Evolutionary conservation across 73 alveolate species (phyloP).

Genomic region (Tetrahymena malaccensis): DNA sequence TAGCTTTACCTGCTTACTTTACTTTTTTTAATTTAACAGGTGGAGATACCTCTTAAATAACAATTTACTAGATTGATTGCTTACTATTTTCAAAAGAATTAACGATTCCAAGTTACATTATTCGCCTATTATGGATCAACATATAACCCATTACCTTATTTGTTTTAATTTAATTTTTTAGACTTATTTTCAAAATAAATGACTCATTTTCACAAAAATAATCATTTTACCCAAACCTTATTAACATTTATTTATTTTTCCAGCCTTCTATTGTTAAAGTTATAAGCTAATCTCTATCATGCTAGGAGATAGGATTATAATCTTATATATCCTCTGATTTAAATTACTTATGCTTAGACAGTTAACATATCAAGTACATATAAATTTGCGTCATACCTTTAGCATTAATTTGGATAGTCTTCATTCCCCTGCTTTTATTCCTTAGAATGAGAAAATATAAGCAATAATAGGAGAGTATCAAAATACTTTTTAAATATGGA

Average conservation of each 20-base stretch:
- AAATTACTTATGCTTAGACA: not conserved
- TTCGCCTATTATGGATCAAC: not conserved
- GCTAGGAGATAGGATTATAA: not conserved
- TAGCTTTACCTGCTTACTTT: not conserved
- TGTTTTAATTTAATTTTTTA: not conserved
- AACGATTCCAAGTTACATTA: not conserved
- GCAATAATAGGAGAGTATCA: not conserved
- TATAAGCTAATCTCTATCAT: not conserved
- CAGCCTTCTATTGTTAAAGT: not conserved
- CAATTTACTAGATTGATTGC: not conserved
- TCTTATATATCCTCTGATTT: not conserved
- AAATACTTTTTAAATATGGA: not conserved
- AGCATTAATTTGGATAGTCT: not conserved
- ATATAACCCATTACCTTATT: not conserved
- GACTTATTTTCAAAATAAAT: not conserved
- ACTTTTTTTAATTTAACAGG: not conserved
- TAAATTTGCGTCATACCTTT: not conserved
- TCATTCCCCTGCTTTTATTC: not conserved
- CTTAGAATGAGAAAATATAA: not conserved
- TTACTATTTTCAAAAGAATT: not conserved
- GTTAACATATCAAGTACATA: not conserved
- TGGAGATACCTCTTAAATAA: not conserved
- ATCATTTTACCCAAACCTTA: not conserved
- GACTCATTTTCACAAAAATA: not conserved
- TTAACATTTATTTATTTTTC: not conserved